Conservation (phyloP, 2,329 filamentous ascomycete species). For the Fusarium globosum region DNA sequence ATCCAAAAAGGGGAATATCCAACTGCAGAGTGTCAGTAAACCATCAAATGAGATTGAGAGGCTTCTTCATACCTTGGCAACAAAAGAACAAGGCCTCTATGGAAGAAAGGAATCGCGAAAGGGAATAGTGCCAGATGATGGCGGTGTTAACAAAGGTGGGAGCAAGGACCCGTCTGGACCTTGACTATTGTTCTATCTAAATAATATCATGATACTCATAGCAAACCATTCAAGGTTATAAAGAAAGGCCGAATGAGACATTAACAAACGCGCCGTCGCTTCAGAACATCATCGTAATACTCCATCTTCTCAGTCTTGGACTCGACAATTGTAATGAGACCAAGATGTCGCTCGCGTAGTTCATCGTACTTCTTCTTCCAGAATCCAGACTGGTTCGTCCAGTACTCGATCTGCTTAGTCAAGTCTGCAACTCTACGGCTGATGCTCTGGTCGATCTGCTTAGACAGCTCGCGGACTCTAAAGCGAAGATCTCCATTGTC, state of each 20-base stretch:
- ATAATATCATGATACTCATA: not conserved
- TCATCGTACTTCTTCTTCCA: slow-evolving; percentile 49
- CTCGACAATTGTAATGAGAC: slow-evolving; percentile 46
- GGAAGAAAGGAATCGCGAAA: slow-evolving; percentile 2
- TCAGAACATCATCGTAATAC: slow-evolving; percentile 51
- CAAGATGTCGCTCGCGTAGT: slow-evolving; percentile 43
- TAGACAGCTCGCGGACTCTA: slow-evolving; percentile 50
- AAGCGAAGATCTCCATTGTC: slow-evolving; percentile 52
- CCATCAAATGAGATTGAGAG: too few species aligned
- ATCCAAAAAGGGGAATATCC: slow-evolving; percentile 10
- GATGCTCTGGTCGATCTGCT: slow-evolving; percentile 47
- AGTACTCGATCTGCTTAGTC: slow-evolving; percentile 49
- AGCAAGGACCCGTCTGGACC: not conserved
- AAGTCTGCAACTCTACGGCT: slow-evolving; percentile 50
- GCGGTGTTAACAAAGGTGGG: slow-evolving; percentile 11
- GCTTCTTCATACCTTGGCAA: not conserved
- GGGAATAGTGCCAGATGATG: slow-evolving; percentile 1
- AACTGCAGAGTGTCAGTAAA: slow-evolving; percentile 16
- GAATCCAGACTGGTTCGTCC: slow-evolving; percentile 48
- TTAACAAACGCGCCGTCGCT: slow-evolving; percentile 47
- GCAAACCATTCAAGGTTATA: not conserved
- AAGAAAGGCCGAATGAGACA: not conserved
- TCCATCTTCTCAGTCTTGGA: slow-evolving; percentile 48
- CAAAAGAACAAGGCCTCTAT: not conserved
- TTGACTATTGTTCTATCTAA: not conserved